Evolutionary conservation across 345 rosid species (phyloP).

Genomic region (Draba incana): DNA sequence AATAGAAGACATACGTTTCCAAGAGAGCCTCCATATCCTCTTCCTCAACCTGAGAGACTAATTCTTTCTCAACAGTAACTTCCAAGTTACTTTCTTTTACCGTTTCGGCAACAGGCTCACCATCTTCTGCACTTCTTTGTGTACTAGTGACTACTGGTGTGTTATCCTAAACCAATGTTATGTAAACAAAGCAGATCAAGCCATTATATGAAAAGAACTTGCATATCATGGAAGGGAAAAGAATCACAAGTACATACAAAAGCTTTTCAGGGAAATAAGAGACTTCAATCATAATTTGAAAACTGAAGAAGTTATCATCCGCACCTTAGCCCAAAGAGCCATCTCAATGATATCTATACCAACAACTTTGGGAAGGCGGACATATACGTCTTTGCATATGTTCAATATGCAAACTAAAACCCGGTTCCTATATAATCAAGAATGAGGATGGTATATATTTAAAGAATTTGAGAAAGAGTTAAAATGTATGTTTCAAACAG

Average conservation of each 20-base stretch:
- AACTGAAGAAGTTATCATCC: slow-evolving; percentile 31
- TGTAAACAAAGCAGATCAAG: background rate
- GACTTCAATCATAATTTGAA: slow-evolving; percentile 13
- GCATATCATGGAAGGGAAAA: slow-evolving; percentile 5
- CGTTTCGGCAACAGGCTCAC: slow-evolving; percentile 65
- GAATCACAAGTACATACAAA: slow-evolving; percentile 24
- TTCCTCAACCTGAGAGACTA: slow-evolving; percentile 98
- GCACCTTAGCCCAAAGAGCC: slow-evolving; percentile 99
- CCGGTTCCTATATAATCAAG: slow-evolving; percentile 61
- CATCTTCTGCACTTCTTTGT: slow-evolving; percentile 62
- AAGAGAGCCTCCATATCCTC: slow-evolving; percentile 98
- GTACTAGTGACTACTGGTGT: slow-evolving; percentile 71
- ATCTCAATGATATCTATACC: slow-evolving; percentile 92
- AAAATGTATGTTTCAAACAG: slow-evolving; percentile 11
- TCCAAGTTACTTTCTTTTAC: slow-evolving; percentile 70
- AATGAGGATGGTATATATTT: slow-evolving; percentile 6
- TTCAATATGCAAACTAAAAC: slow-evolving; percentile 72
- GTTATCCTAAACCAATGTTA: slow-evolving; percentile 77
- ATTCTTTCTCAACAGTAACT: slow-evolving; percentile 91
- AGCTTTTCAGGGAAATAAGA: slow-evolving; percentile 13
- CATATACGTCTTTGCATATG: slow-evolving; percentile 73
- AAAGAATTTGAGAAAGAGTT: slow-evolving; percentile 1
- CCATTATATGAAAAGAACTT: slow-evolving; percentile 7
- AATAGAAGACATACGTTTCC: slow-evolving; percentile 64
- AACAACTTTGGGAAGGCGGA: slow-evolving; percentile 84